Evolutionary conservation across 2,329 filamentous ascomycete genomes (phyloP).

Genomic region (Phialemoniopsis sp.): DNA sequence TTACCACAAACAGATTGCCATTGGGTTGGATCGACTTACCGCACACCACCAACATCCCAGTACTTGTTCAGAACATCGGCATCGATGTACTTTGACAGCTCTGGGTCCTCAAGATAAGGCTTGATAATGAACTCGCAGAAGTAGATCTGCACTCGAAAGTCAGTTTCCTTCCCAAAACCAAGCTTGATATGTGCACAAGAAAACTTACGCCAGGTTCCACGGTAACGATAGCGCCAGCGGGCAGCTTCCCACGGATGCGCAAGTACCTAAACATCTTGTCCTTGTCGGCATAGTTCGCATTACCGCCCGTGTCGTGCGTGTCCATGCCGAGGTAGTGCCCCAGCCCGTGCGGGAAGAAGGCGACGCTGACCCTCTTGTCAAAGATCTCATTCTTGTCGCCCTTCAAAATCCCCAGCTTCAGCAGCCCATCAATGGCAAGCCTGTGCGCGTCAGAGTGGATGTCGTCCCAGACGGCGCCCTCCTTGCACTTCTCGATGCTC

Average conservation of each 20-base stretch:
- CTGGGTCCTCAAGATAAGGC: conserved; percentile 69
- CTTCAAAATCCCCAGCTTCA: conserved; percentile 70
- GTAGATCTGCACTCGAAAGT: conserved; percentile 62
- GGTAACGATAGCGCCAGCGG: conserved; percentile 80
- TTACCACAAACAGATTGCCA: no score
- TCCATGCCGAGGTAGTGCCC: conserved; percentile 92
- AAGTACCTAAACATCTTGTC: conserved; percentile 87
- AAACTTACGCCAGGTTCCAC: conserved; percentile 87
- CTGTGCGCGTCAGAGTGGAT: conserved; percentile 77
- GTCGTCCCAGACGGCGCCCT: conserved; percentile 75
- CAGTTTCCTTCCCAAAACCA: no score
- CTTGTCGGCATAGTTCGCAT: conserved; percentile 71
- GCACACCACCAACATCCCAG: conserved; percentile 76
- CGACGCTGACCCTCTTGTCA: conserved; percentile 72
- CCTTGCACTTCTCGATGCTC: conserved; percentile 68
- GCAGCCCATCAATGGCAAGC: conserved; percentile 76
- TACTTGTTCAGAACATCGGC: conserved; percentile 68
- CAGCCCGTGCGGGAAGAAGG: conserved; percentile 88
- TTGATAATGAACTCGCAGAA: conserved; percentile 88
- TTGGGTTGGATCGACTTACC: no score
- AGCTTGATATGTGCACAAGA: no score
- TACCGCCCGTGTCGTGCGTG: conserved; percentile 81
- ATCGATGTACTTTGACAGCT: conserved; percentile 75
- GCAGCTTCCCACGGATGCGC: conserved; percentile 70
- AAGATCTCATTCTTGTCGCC: conserved; percentile 69